phyloP scores from a whole-genome alignment of 2,329 filamentous ascomycete genomes.

The Aspergillus flavus region DNA sequence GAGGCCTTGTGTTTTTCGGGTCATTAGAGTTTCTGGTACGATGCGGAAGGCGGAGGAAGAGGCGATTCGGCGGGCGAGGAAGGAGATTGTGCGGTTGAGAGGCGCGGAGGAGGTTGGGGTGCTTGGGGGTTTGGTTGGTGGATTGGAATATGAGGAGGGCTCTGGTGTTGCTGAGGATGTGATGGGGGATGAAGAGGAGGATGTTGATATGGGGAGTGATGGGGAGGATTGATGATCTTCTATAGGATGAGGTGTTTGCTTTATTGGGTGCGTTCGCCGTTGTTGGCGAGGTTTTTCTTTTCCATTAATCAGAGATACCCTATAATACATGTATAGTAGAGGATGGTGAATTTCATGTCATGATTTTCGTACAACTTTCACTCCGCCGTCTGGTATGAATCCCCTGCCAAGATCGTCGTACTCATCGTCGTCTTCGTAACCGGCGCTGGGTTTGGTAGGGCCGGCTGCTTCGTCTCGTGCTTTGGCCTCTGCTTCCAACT shows the following conservation, averaged over 20 bases:
- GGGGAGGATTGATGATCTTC: conserved; percentile 27
- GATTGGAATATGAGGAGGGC: conserved; percentile 36
- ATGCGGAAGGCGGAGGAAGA: conserved; percentile 92
- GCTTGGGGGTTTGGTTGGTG: conserved; percentile 42
- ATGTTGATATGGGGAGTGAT: conserved; percentile 50
- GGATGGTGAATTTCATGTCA: conserved; percentile 40
- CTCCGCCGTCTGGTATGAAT: conserved; percentile 62
- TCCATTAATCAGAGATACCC: conserved; percentile 29
- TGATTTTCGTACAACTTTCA: conserved; percentile 70
- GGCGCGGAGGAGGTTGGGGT: conserved; percentile 51
- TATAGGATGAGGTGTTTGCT: not conserved
- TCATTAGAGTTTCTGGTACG: conserved; percentile 87
- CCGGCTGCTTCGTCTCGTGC: conserved; percentile 41
- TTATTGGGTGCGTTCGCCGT: conserved; percentile 17
- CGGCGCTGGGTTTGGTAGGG: conserved; percentile 29
- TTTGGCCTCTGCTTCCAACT: conserved; percentile 74
- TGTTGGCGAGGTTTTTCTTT: conserved; percentile 13
- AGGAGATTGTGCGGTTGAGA: conserved; percentile 69
- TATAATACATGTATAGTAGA: conserved; percentile 30
- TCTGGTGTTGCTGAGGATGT: conserved; percentile 44
- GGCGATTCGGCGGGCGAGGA: conserved; percentile 75
- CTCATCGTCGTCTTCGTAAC: conserved; percentile 37
- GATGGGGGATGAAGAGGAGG: conserved; percentile 51
- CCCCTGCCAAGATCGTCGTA: conserved; percentile 24
- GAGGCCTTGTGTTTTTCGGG: conserved; percentile 72